Evolutionary conservation across 164 flowering plant species (phyloP).

Genomic region (Kalanchoe fedtschenkoi): DNA sequence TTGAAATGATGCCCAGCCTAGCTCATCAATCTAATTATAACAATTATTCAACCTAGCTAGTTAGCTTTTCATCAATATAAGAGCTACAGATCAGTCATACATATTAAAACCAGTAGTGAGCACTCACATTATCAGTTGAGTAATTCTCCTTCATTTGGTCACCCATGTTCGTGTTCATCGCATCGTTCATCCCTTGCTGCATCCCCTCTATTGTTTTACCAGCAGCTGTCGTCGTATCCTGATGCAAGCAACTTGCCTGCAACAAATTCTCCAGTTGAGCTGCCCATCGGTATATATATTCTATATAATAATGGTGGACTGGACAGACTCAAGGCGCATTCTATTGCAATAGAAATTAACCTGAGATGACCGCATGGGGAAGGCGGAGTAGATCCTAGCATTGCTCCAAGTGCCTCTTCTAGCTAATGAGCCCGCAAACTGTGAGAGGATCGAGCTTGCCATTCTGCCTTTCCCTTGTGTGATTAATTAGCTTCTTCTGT

Average conservation of each 20-base stretch:
- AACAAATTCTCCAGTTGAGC: no score
- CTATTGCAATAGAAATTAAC: not conserved
- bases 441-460: not conserved
- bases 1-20: no score
- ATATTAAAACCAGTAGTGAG: no score
- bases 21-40: no score
- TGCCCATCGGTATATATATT: no score
- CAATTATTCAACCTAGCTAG: no score
- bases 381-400: not conserved
- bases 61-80: no score
- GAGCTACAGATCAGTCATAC: no score
- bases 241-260: not conserved
- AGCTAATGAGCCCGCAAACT: not conserved
- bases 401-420: not conserved
- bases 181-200: not conserved
- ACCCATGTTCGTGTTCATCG: constrained; percentile 2
- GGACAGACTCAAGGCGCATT: no score
- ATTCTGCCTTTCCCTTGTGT: not conserved
- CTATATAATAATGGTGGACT: no score
- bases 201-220: not conserved
- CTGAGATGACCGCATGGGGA: not conserved
- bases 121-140: not conserved
- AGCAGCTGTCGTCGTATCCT: constrained; percentile 1
- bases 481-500: not conserved
- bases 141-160: not conserved